These are phyloP conservation scores for Aspergillus nomiae DNA, from an alignment of 2,329 filamentous ascomycete genomes.

Conservation along the genomic window DNA sequence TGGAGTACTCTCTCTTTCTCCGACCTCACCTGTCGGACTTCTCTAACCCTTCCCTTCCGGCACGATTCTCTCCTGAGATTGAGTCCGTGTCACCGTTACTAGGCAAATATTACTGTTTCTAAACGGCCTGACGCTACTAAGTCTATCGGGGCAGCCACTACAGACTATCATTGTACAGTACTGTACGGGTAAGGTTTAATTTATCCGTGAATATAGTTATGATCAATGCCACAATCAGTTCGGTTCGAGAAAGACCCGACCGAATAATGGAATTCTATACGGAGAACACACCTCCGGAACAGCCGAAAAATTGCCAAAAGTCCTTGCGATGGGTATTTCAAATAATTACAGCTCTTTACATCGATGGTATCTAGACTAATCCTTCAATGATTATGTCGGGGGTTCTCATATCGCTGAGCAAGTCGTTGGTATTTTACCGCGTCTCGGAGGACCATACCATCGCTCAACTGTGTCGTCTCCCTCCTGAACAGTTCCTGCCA, in stretches of 20 bases:
- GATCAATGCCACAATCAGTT: not conserved
- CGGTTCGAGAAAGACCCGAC: not conserved
- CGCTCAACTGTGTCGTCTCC: conserved; percentile 48
- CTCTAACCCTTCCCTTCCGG: not conserved
- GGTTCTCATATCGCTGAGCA: conserved; percentile 45
- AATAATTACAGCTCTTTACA: not conserved
- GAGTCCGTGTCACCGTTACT: not conserved
- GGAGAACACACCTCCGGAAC: not conserved
- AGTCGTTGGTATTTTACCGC: conserved; percentile 52
- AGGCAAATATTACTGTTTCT: not conserved
- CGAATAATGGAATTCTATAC: not conserved
- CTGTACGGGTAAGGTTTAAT: not conserved
- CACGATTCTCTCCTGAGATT: not conserved
- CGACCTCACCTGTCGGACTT: not conserved
- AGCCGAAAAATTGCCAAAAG: not conserved
- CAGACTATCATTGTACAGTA: not conserved
- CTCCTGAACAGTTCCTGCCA: conserved; percentile 56
- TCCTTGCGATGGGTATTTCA: not conserved
- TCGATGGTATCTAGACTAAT: not conserved
- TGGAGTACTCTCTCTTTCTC: not conserved
- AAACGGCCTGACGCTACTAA: not conserved
- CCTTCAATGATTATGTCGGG: conserved; percentile 48
- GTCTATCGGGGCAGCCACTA: not conserved
- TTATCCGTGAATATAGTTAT: not conserved
- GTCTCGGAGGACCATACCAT: conserved; percentile 51